phyloP scores from a whole-genome alignment of 495 filamentous ascomycete species.

The Hyaloscypha bicolor region DNA sequence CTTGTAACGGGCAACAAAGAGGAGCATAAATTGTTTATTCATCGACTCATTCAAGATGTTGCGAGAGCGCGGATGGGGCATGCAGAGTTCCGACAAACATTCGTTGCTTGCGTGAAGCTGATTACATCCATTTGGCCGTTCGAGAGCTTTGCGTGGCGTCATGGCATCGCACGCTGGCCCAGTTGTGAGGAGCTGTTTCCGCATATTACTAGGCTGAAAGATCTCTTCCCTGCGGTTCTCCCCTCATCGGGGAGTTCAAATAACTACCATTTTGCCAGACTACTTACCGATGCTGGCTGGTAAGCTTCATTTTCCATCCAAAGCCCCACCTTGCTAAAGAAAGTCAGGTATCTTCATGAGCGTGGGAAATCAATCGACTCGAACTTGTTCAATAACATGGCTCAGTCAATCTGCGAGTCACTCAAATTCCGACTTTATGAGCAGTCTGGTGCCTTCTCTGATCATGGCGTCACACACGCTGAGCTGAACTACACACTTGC shows the following conservation, averaged over 20 bases:
- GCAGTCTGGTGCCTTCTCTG: no score
- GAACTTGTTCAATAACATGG: no score
- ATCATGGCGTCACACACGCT: no score
- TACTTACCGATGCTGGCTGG: slow-evolving; percentile 8
- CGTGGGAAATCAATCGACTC: no score
- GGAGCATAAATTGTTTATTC: slow-evolving; percentile 24
- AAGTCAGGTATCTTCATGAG: no score
- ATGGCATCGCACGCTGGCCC: slow-evolving; percentile 10
- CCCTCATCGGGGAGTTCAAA: not conserved
- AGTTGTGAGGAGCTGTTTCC: slow-evolving; percentile 10
- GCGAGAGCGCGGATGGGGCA: slow-evolving; percentile 30
- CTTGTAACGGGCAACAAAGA: slow-evolving; percentile 25
- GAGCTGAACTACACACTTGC: no score
- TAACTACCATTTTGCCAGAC: slow-evolving; percentile 3
- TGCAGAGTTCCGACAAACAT: slow-evolving; percentile 25
- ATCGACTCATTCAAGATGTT: slow-evolving; percentile 35
- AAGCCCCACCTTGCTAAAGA: no score
- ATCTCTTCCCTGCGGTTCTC: not conserved
- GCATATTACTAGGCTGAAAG: slow-evolving; percentile 11
- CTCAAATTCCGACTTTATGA: no score
- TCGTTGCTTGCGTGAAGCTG: not conserved
- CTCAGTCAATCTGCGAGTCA: no score
- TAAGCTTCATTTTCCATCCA: not conserved
- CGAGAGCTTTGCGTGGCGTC: not conserved
- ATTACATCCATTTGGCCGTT: slow-evolving; percentile 13